Conservation (phyloP, 2,329 filamentous ascomycete genomes). For the Paramyrothecium sp. region DNA sequence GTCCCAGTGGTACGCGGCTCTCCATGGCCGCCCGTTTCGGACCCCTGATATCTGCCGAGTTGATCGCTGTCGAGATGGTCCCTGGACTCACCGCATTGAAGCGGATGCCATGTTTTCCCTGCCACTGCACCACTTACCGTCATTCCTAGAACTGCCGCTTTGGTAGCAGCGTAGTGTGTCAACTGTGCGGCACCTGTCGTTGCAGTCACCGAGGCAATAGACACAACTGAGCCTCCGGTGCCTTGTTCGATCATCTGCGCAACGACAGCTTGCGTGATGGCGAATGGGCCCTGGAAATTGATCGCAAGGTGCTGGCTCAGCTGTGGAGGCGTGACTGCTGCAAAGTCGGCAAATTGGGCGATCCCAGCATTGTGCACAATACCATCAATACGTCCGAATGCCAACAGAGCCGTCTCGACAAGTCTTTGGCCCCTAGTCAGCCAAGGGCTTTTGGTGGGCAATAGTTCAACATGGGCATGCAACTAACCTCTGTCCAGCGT, state of each 20-base stretch:
- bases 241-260: slow-evolving; percentile 5
- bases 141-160: slow-evolving; percentile 5
- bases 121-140: slow-evolving; percentile 3
- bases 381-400: slow-evolving; percentile 1
- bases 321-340: not conserved
- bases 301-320: slow-evolving; percentile 1
- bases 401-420: not conserved
- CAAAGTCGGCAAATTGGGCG: slow-evolving; percentile 5
- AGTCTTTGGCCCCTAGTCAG: not conserved
- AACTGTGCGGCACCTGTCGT: slow-evolving; percentile 2
- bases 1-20: slow-evolving; percentile 2
- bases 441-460: not conserved
- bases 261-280: slow-evolving; percentile 5
- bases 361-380: slow-evolving; percentile 7
- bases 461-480: not conserved
- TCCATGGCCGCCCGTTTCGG: slow-evolving; percentile 5
- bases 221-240: slow-evolving; percentile 1
- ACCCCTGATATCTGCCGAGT: slow-evolving; percentile 5
- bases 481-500: not conserved
- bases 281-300: slow-evolving; percentile 4
- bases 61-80: slow-evolving; percentile 3
- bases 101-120: not conserved
- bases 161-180: slow-evolving; percentile 3
- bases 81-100: slow-evolving; percentile 5
- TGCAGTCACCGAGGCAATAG: slow-evolving; percentile 4